These are phyloP conservation scores for Sporobolomyces pararoseus DNA, from an alignment of 768 basidiomycete species.

Conservation along the genomic window DNA sequence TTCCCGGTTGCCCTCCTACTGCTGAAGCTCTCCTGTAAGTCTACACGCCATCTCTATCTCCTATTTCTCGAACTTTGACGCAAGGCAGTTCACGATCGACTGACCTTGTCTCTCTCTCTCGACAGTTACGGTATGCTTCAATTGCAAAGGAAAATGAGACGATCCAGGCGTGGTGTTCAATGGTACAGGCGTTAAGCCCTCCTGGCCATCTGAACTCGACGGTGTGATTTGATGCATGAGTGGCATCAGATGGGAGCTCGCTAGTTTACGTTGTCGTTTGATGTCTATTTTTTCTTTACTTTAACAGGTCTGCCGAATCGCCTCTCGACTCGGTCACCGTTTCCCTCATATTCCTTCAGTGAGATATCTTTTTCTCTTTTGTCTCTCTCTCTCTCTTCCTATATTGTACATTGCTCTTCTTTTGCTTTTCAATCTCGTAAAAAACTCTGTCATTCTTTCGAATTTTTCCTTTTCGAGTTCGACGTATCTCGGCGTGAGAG, in stretches of 20 bases:
- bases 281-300: neutral
- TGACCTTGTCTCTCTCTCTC: neutral
- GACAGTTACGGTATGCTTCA: conserved; percentile 66
- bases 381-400: neutral
- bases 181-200: conserved; percentile 20
- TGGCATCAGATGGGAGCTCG: too few species aligned
- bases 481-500: too few species aligned
- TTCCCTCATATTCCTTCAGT: neutral
- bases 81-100: too few species aligned
- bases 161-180: conserved; percentile 44
- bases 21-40: conserved; percentile 94
- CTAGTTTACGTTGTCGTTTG: too few species aligned
- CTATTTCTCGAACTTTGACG: too few species aligned
- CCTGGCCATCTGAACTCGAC: too few species aligned
- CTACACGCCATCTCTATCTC: neutral
- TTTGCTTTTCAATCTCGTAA: too few species aligned
- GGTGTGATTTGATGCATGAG: too few species aligned
- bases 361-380: neutral
- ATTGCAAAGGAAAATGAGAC: conserved; percentile 91
- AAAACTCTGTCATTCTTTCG: too few species aligned
- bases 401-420: too few species aligned
- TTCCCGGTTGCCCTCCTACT: conserved; percentile 82
- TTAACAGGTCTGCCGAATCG: neutral
- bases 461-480: too few species aligned
- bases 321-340: too few species aligned